Evolutionary conservation across 352 stramenopile species (phyloP).

Genomic region (Phytophthora pluvialis): DNA sequence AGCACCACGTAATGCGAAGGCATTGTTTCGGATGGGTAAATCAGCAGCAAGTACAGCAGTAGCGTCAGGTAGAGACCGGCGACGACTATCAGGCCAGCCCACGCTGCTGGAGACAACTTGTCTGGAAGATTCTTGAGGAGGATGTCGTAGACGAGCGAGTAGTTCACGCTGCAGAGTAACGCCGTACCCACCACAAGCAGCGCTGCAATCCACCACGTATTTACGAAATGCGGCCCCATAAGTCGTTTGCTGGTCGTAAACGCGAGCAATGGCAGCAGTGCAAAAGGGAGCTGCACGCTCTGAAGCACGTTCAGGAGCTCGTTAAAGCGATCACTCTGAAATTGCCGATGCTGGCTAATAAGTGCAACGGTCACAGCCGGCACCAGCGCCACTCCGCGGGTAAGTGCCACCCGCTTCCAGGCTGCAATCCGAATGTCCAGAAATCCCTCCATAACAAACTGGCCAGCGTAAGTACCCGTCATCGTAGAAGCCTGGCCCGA

Average conservation of each 20-base stretch:
- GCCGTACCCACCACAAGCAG: conserved; percentile 48
- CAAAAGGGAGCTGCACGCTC: conserved; percentile 89
- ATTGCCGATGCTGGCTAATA: conserved; percentile 51
- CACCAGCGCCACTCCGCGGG: conserved; percentile 83
- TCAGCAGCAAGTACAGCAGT: conserved; percentile 62
- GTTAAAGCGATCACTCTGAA: conserved; percentile 74
- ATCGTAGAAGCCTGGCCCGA: conserved; percentile 92
- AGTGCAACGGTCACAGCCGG: conserved; percentile 81
- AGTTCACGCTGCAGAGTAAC: conserved; percentile 70
- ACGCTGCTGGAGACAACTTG: conserved; percentile 33
- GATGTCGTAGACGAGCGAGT: conserved; percentile 63
- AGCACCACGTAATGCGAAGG: conserved; percentile 3
- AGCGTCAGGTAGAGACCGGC: conserved; percentile 47
- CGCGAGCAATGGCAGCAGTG: conserved; percentile 79
- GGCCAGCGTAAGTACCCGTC: conserved; percentile 93
- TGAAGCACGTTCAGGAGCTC: conserved; percentile 89
- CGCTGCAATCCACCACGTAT: conserved; percentile 36
- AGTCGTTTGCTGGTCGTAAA: conserved; percentile 66
- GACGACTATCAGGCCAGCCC: conserved; percentile 20
- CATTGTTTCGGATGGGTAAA: conserved; percentile 46
- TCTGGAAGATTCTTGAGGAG: conserved; percentile 43
- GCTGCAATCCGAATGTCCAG: conserved; percentile 82
- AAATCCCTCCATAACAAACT: conserved; percentile 96
- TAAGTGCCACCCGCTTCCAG: conserved; percentile 88
- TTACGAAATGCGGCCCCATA: conserved; percentile 74